These are phyloP conservation scores for Taphrina confusa DNA, from an alignment of 1,139 yeast genomes.

Conservation along the genomic window DNA sequence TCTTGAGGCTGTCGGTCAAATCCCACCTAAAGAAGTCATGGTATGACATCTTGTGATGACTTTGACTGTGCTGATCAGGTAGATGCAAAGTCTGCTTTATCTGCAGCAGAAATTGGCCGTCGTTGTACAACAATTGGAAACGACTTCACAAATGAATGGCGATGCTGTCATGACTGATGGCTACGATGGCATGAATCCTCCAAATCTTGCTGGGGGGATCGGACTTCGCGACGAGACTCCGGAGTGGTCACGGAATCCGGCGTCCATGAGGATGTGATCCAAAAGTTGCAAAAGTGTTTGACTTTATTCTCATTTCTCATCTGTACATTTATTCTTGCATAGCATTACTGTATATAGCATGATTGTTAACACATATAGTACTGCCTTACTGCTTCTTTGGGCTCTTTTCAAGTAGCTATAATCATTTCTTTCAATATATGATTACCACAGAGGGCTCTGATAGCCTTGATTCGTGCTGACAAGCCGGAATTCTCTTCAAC, in stretches of 20 bases:
- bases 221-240: slow-evolving; percentile 11
- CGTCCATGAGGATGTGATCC: not conserved
- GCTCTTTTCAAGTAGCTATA: no score
- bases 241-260: slow-evolving; percentile 11
- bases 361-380: not conserved
- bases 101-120: slow-evolving; percentile 89
- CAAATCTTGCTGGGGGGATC: slow-evolving; percentile 18
- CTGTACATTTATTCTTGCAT: slow-evolving; percentile 2
- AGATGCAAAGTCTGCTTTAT: slow-evolving; percentile 68
- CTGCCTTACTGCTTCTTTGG: no score
- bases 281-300: no score
- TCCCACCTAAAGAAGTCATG: slow-evolving; percentile 87
- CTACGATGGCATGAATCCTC: slow-evolving; percentile 30
- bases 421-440: no score
- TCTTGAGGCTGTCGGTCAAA: slow-evolving; percentile 84
- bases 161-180: slow-evolving; percentile 16
- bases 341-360: not conserved
- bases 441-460: no score
- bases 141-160: slow-evolving; percentile 8
- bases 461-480: no score
- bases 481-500: no score
- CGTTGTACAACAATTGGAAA: slow-evolving; percentile 74
- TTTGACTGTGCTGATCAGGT: not conserved
- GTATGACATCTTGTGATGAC: slow-evolving; percentile 43
- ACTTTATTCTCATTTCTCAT: not conserved